Base-by-base conservation (phyloP, 176 grass and related monocot genomes). In the Chloris gayana region DNA sequence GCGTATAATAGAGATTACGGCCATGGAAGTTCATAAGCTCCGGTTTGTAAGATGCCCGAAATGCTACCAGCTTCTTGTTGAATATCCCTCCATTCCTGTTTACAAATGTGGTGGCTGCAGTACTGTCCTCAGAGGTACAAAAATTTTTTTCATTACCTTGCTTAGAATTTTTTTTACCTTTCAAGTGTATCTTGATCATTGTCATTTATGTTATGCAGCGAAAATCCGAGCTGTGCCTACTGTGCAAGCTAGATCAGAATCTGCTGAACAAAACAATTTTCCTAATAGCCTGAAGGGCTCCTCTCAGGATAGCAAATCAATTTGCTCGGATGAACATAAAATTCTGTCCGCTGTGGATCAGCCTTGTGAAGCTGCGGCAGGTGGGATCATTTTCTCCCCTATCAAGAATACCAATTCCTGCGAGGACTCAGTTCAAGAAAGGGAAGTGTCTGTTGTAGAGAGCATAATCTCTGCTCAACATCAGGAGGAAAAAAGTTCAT, bases 11-110 rank as follows among this genome's bases (percentile, higher is more conserved):
- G 10, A 19, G 9, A 69, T 34, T 19, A 76, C 86, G 80, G 51
- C 84, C 14, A 84, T 82, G 72, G 72, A 81, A 79, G 50, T 86
- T 39, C 69, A 76, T 63, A 97, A 85, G 58, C 69, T 93, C 69
- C 88, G 93, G 58, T 89, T 99, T 9, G 97, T 99, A 21, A 93
- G 90, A 79, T 99, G 97, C 58, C 96, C 97, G 0, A 89, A 79
- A 85, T 99, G 97, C 64, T 80, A 73, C 31, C 87, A 93, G 81
- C 88, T 95, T 86, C 86, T 99, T 19, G 84, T 99, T 2, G 93
- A 99, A 71, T 93, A 99, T 41, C 83, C 90, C 0, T 77, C 76
- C 84, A 85, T 99, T 88, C 47, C 93, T 8, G 73, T 95, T 57
- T 99, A 99, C 82, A 80, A 91, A 19, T 99, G 97, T 5, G 97